Percentiles rank a stretch among this genome's conserved stretches.
Evolutionary conservation across 2,329 filamentous ascomycete genomes (phyloP).

Genomic region (Monosporascus sp.): DNA sequence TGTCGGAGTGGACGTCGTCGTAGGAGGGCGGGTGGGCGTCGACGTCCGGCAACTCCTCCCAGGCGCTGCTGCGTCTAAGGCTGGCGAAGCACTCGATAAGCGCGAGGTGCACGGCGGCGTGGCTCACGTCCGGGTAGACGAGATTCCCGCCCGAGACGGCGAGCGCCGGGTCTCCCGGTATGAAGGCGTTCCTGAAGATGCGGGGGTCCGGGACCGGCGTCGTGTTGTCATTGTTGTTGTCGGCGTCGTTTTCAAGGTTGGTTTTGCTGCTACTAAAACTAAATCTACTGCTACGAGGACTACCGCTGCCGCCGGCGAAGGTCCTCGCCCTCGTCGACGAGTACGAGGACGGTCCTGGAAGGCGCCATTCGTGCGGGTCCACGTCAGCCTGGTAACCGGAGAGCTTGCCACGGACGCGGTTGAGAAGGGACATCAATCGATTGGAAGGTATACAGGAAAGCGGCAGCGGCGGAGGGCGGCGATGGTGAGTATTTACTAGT

Average conservation of each 20-base stretch:
- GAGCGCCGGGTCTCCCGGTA: not conserved
- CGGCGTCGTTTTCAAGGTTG: not conserved
- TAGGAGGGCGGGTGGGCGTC: not conserved
- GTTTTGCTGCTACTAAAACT: not conserved
- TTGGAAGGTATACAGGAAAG: not conserved
- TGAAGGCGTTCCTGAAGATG: slow-evolving; percentile 2
- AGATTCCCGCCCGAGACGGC: not conserved
- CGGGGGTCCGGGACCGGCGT: not conserved
- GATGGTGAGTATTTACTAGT: too few species aligned
- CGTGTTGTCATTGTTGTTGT: not conserved
- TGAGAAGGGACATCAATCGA: slow-evolving; percentile 1
- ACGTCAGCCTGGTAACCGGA: not conserved
- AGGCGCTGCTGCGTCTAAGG: not conserved
- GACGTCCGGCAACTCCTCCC: not conserved
- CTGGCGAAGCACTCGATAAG: slow-evolving; percentile 1
- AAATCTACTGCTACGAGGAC: not conserved
- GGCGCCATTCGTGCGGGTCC: slow-evolving; percentile 3
- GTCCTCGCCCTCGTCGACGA: not conserved
- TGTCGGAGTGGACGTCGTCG: too few species aligned
- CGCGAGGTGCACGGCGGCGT: slow-evolving; percentile 1
- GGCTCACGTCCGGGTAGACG: slow-evolving; percentile 1
- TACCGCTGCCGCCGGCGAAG: not conserved
- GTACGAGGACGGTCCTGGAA: not conserved
- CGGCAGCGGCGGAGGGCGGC: too few species aligned
- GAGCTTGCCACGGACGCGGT: slow-evolving; percentile 1